Evolutionary conservation across 2,329 filamentous ascomycete species (phyloP), one percentile per base, ranked within the genome.

Genomic region (Sarocladium oryzae): DNA sequence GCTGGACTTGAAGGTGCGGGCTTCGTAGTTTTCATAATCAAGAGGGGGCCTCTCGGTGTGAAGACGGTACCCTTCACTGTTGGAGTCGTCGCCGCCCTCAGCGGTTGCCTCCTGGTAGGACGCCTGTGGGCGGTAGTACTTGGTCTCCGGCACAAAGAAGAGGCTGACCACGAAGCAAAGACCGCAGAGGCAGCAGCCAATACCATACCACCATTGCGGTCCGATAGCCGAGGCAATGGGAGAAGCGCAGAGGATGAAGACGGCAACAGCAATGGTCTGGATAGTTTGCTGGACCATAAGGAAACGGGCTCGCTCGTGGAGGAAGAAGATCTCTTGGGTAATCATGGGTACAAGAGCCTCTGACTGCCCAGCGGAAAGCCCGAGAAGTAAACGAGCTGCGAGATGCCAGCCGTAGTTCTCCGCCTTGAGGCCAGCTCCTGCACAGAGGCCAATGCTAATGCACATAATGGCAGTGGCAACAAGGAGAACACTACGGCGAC

Each of bases 271-370:
- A 15, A 67, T 63, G 2, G 67, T 66, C 41, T 74, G 69, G 9
- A 68, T 65, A 0, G 69, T 66, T 23, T 66, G 65, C 50, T 73
- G 70, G 51, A 68, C 64, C 67, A 71, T 73, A 15, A 71, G 56
- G 30, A 59, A 70, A 1, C 51, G 48, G 36, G 67, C 68, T 4
- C 71, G 60, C 56, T 74, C 71, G 57, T 74, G 71, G 0, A 74
- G 56, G 53, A 74, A 75, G 55, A 71, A 70, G 10, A 72, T 62
- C 51, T 71, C 67, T 56, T 71, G 59, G 20, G 58, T 53, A 28
- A 73, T 70, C 63, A 73, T 63, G 0, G 69, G 69, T 2, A 69
- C 65, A 3, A 73, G 58, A 3, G 69, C 68, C 52, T 72, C 69
- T 48, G 66, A 69, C 54, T 72, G 69, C 7, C 69, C 70, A 5